Evolutionary conservation across 2,329 filamentous ascomycete species (phyloP), one percentile per base, ranked within the genome.

Genomic region (Rhinocladiella mackenziei): DNA sequence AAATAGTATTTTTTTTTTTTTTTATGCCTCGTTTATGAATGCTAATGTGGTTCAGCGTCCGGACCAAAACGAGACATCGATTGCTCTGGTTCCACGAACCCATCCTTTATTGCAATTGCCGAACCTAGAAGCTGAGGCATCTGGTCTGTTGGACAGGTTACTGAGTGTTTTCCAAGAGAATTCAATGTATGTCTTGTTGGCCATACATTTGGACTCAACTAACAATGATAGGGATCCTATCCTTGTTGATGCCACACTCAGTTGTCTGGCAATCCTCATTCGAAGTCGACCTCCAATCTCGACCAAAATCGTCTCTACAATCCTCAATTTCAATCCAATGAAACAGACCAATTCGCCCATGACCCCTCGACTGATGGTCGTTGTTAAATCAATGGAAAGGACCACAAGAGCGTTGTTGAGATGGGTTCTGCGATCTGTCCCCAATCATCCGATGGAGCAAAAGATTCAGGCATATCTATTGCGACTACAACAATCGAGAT

Each of bases 321-420:
- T 97, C 20, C 74, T 98, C 55, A 89, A 81, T 63, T 98, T 96
- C 74, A 95, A 95, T 60, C 92, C 92, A 1, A 70, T 96, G 32
- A 88, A 85, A 65, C 77, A 87, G 53, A 86, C 85, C 44, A 84
- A 80, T 58, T 79, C 80, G 2, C 82, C 84, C 3, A 78, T 94
- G 71, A 91, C 85, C 1, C 77, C 87, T 2, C 87, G 82, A 60
- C 77, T 79, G 37, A 88, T 84, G 57, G 84, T 98, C 48, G 80
- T 91, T 57, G 77, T 94, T 50, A 88, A 83, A 65, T 97, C 91
- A 4, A 92, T 98, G 81, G 91, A 96, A 65, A 88, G 94, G 62
- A 98, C 92, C 17, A 86, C 86, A 2, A 80, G 89, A 58, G 81
- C 89, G 55, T 70, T 98, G 34, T 74, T 97, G 28, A 77, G 89